A percentile compares a stretch with the other conserved stretches of the same genome.
These are phyloP conservation scores for Limonium bicolor DNA, from an alignment of 148 eudicot species.

Conservation along the genomic window DNA sequence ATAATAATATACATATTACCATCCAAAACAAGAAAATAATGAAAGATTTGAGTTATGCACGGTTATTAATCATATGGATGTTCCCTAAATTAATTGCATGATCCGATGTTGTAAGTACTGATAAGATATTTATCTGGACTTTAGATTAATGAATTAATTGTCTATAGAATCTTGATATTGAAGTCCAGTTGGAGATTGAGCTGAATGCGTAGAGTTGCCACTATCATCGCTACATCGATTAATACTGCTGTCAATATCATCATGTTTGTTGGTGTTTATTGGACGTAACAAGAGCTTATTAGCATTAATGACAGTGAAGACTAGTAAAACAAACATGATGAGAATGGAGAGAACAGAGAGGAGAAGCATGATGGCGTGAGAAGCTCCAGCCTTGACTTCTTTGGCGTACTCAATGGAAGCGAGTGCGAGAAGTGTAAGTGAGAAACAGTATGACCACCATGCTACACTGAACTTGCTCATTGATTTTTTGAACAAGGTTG, in stretches of 20 bases:
- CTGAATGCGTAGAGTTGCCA: too few relatives aligned
- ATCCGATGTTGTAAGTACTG: too few relatives aligned
- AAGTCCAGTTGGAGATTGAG: too few relatives aligned
- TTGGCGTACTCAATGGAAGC: constrained; percentile 33
- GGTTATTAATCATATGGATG: too few relatives aligned
- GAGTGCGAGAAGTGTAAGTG: constrained; percentile 32
- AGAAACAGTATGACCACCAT: constrained; percentile 74
- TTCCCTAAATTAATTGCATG: too few relatives aligned
- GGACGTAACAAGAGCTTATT: background rate
- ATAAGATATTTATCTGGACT: too few relatives aligned
- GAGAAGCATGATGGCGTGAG: constrained; percentile 19
- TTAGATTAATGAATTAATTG: too few relatives aligned
- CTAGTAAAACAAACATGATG: constrained; percentile 22
- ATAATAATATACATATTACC: background rate
- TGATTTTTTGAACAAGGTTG: constrained; percentile 50
- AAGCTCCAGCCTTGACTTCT: constrained; percentile 15
- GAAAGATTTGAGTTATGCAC: too few relatives aligned
- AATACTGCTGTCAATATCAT: too few relatives aligned
- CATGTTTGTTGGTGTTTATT: too few relatives aligned
- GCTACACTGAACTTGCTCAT: constrained; percentile 42
- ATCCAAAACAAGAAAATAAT: background rate
- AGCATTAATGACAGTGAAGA: constrained; percentile 26
- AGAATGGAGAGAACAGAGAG: constrained; percentile 34
- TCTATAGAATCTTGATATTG: too few relatives aligned
- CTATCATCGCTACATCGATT: too few relatives aligned